Evolutionary conservation across 2,329 filamentous ascomycete species (phyloP), one percentile per base, ranked within the genome.

Genomic region (Fusarium phyllophilum): DNA sequence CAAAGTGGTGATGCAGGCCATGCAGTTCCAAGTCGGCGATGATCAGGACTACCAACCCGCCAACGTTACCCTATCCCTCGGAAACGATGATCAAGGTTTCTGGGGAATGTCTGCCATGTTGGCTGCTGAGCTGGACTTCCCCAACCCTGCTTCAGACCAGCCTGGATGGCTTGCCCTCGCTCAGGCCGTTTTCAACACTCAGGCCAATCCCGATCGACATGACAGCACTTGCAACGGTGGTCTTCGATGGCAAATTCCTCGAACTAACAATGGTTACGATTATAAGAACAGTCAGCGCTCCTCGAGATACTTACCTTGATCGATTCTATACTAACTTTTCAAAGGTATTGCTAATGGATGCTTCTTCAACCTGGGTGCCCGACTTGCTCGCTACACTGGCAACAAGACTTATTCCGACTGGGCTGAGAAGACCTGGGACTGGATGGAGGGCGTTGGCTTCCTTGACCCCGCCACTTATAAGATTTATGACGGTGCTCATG

Each of bases 191-290:
- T 95, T 89, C 77, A 90, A 91, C 75, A 86, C 86, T 3, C 84
- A 86, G 58, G 88, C 87, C 6, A 79, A 78, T 26, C 82, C 84
- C 4, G 86, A 89, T 51, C 92, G 92, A 84, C 90, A 93, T 77
- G 86, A 86, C 14, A 81, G 84, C 2, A 82, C 81, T 1, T 86
- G 85, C 24, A 90, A 89, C 67, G 88, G 87, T 49, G 93, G 93
- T 26, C 81, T 95, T 71, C 87, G 92, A 75, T 94, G 92, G 92
- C 93, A 96, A 84, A 93, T 96, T 69, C 94, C 91, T 73, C 85
- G 88, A 11, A 90, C 92, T 75, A 94, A 95, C 80, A 87, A 86
- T 51, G 94, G 93, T 39, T 96, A 93, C 81, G 87, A 91, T 78
- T 95, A 95, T 85, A 96, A 91, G 81, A 91, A 91, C 81, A 85